phyloP scores from a whole-genome alignment of 352 stramenopile genomes.

The Phytophthora lateralis region DNA sequence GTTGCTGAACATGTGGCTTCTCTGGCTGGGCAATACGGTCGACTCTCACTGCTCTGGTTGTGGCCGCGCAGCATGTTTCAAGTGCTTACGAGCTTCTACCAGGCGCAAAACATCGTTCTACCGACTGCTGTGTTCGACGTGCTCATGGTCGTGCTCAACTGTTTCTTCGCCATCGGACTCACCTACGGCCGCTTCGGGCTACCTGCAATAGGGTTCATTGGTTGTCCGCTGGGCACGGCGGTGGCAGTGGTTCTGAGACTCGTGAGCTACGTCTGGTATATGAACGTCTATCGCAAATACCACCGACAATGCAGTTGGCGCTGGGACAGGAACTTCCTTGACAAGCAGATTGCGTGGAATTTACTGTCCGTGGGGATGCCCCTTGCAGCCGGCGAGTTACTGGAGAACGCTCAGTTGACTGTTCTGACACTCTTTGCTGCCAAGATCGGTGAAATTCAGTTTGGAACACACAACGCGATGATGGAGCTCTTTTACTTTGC shows the following conservation, averaged over 20 bases:
- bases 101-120: conserved; percentile 80
- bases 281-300: conserved; percentile 54
- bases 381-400: conserved; percentile 55
- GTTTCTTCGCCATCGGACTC: conserved; percentile 57
- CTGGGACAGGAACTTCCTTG: conserved; percentile 50
- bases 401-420: conserved; percentile 84
- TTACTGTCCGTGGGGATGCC: conserved; percentile 60
- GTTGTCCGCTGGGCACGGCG: conserved; percentile 72
- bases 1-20: conserved; percentile 44
- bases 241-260: conserved; percentile 58
- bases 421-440: conserved; percentile 77
- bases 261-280: conserved; percentile 63
- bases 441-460: conserved; percentile 68
- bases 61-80: conserved; percentile 83
- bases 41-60: conserved; percentile 69
- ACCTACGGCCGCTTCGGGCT: conserved; percentile 67
- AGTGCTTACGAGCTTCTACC: conserved; percentile 75
- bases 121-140: conserved; percentile 66
- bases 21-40: conserved; percentile 65
- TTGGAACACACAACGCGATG: conserved; percentile 84
- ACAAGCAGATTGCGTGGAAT: conserved; percentile 45
- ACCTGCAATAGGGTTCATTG: conserved; percentile 68
- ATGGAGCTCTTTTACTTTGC: conserved; percentile 88
- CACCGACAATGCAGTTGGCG: conserved; percentile 53
- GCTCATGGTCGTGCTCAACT: conserved; percentile 64